Evolutionary conservation across 2,329 filamentous ascomycete genomes (phyloP), one percentile per base, ranked within the genome.

Genomic region (Gremmenia infestans): DNA sequence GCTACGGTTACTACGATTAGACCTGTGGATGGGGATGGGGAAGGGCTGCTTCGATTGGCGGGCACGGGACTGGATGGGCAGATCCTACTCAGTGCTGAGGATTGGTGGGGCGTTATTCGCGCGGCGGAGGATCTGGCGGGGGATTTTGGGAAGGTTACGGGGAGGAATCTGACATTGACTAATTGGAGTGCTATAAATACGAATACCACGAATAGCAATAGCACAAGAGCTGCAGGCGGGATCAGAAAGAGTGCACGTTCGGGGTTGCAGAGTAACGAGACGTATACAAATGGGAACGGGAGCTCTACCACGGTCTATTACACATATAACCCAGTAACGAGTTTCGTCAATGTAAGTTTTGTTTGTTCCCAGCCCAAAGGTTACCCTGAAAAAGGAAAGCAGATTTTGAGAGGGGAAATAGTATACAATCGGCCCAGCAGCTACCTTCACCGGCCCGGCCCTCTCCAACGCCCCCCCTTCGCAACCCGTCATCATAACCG

Each of bases 121-220:
- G 85, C 83, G 5, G 86, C 84, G 0, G 76, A 83, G 40, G 86
- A 90, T 68, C 76, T 90, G 9, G 83, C 85, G 0, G 66, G 75
- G 4, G 87, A 90, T 68, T 87, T 90, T 71, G 85, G 85, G 15
- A 80, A 83, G n/a, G 85, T 89, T 4, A 88, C 85, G 0, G 85
- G 85, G 8, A 77, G 72, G 25, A 87, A 87, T 68, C 80, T 85
- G 55, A 81, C 82, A 1, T 72, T 70, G 46, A 65, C 60, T 1
- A 63, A 64, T 50, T 68, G 63, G 65, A 36, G 52, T 2, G 5
- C 42, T 11, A 17, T 5, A 2, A 9, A 8, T 19, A 23, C 17
- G 19, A 42, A 49, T 28, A 52, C 36, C 14, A 23, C 50, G 14
- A 42, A 28, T 11, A 14, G 1, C n/a, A 42, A 19, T 22, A n/a